Evolutionary conservation across 257 asterid genomes (phyloP), one percentile per base, ranked within the genome.

Genomic region (Nicotiana tomentosiformis): DNA sequence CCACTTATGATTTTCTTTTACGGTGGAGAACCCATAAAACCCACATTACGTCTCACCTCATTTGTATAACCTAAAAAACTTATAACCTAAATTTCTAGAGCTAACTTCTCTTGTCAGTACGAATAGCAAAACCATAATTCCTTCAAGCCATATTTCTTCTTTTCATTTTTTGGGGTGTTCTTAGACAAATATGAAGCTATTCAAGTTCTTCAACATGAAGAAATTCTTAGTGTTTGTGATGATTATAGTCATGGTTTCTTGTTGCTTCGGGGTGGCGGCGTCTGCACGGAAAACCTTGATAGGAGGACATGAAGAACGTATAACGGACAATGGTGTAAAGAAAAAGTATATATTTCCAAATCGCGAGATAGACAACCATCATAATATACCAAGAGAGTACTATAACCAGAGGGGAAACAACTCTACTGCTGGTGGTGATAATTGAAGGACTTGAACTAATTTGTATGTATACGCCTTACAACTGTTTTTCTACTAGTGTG

Each of bases 341-440:
- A 64, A 62, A 57, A 29, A 18, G 9, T 11, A 35, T 43, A 87
- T 55, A 0, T 30, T 70, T 5, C 86, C 79, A 6, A 84, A 89
- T 16, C 83, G 91, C 32, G 78, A 69, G 82, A 66, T 81, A 53
- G 92, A 90, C 39, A 91, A 93, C 43, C 97, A 90, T 46, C 91
- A 93, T 66, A 91, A 68, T 81, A 90, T 90, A 88, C 93, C 93
- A 3, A 87, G 95, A 62, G 87, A 89, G 85, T 53, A 89, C 86
- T 90, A 84, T 17, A 85, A 84, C 77, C 93, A 88, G 81, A 64
- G 92, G 86, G 95, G 94, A 20, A 82, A 83, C 74, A 53, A 83
- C 23, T 23, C 84, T 29, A 43, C 35, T 20, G 17, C 83, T 60
- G 85, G 82, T 53, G 87, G 84, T 39, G 88, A 77, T 14, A 85